These are phyloP conservation scores for Exidia glandulosa DNA, from an alignment of 768 basidiomycete genomes.

Conservation along the genomic window DNA sequence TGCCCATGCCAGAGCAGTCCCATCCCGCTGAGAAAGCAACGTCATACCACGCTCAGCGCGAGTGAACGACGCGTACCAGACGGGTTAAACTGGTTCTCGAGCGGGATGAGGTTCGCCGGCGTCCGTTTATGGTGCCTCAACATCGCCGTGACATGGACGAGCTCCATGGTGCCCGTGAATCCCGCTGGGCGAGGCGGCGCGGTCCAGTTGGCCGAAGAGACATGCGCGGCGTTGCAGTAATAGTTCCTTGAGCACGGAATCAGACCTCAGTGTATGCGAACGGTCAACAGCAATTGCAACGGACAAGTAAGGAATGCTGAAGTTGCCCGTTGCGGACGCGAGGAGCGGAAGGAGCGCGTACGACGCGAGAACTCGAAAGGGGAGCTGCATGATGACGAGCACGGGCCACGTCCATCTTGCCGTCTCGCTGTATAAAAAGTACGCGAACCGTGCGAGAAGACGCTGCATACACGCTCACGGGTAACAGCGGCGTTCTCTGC, in stretches of 20 bases:
- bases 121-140: slow-evolving; percentile 41
- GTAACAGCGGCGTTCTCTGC: not conserved
- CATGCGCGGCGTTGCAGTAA: slow-evolving; percentile 41
- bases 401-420: not conserved
- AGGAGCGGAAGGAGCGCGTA: not conserved
- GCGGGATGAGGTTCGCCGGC: slow-evolving; percentile 38
- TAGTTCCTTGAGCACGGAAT: slow-evolving; percentile 32
- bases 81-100: slow-evolving; percentile 29
- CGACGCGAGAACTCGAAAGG: not conserved
- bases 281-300: too few relatives aligned
- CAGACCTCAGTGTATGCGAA: too few relatives aligned
- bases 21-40: too few relatives aligned
- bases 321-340: not conserved
- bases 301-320: not conserved
- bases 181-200: slow-evolving; percentile 14
- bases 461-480: not conserved
- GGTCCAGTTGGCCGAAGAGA: slow-evolving; percentile 28
- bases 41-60: too few relatives aligned
- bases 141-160: slow-evolving; percentile 32
- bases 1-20: slow-evolving; percentile 29
- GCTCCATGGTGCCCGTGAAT: slow-evolving; percentile 13
- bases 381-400: not conserved
- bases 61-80: too few relatives aligned
- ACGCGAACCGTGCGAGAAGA: too few relatives aligned
- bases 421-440: not conserved